A percentile compares a stretch with the other conserved stretches of the same genome.
Evolutionary conservation across 1,284 basidiomycete species (phyloP).

Genomic region (Cystobasidium pallidum): DNA sequence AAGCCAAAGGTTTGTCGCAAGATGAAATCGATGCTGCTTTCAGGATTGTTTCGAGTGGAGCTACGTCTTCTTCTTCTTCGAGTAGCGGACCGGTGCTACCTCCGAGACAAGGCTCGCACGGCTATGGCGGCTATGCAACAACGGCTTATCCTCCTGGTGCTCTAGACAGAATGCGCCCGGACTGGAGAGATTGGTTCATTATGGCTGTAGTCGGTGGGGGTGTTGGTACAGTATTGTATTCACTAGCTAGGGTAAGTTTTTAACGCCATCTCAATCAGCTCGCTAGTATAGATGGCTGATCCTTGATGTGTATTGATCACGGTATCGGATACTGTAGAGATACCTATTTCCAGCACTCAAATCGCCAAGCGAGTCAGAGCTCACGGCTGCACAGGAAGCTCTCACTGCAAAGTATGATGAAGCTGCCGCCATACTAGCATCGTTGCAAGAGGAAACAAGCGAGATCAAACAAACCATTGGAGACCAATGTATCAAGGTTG

Average conservation of each 20-base stretch:
- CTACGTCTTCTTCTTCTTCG: slow-evolving; percentile 9
- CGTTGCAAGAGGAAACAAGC: slow-evolving; percentile 60
- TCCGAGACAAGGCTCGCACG: slow-evolving; percentile 2
- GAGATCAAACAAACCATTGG: slow-evolving; percentile 79
- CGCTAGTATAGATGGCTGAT: not conserved
- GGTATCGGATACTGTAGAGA: slow-evolving; percentile 64
- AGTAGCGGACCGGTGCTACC: not conserved
- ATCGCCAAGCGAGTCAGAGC: slow-evolving; percentile 84
- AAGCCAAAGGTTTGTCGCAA: slow-evolving; percentile 84
- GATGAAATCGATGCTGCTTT: slow-evolving; percentile 87
- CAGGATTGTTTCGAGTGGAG: slow-evolving; percentile 62
- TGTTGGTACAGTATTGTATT: slow-evolving; percentile 81
- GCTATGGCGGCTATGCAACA: not conserved
- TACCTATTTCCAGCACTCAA: slow-evolving; percentile 87
- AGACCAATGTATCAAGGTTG: slow-evolving; percentile 73
- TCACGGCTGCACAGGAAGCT: slow-evolving; percentile 83
- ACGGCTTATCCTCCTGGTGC: not conserved
- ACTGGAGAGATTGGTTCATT: slow-evolving; percentile 97
- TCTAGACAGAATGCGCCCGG: slow-evolving; percentile 61
- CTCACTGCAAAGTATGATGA: slow-evolving; percentile 91
- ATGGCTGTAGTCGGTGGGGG: slow-evolving; percentile 90
- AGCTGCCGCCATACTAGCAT: slow-evolving; percentile 68
- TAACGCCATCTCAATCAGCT: not conserved
- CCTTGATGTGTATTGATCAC: not conserved
- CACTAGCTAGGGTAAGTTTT: slow-evolving; percentile 73